Evolutionary conservation across 169 alveolate genomes (phyloP).

Genomic region (Fabrea salina): DNA sequence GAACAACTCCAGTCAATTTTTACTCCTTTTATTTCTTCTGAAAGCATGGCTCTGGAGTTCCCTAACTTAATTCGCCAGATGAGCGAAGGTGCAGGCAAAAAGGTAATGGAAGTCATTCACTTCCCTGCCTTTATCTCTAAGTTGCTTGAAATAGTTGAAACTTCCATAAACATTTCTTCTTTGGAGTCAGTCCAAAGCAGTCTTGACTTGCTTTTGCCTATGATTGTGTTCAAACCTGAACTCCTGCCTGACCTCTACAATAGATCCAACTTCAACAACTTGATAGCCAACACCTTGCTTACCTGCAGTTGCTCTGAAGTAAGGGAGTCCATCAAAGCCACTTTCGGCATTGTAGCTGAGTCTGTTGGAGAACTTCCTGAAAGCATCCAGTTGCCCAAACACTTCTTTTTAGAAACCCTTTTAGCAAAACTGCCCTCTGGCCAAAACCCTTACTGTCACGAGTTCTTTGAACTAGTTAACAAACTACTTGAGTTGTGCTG

Average conservation of each 20-base stretch:
- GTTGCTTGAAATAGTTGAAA: background rate
- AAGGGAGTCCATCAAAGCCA: background rate
- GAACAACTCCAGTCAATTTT: background rate
- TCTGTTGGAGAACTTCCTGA: background rate
- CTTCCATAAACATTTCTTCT: background rate
- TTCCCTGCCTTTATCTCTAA: background rate
- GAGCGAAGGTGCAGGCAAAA: background rate
- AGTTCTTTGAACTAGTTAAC: slow-evolving; percentile 28
- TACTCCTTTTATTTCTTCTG: background rate
- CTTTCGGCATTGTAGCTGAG: background rate
- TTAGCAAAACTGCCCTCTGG: slow-evolving; percentile 35
- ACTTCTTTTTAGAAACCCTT: slow-evolving; percentile 33
- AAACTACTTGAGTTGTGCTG: background rate
- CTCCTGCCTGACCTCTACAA: background rate
- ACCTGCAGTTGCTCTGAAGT: background rate
- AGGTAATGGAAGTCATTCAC: background rate
- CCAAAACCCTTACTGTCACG: slow-evolving; percentile 37
- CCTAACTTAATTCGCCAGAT: background rate
- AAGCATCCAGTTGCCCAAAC: slow-evolving; percentile 30
- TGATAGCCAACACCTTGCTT: background rate
- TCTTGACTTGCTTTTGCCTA: background rate
- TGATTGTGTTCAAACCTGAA: background rate
- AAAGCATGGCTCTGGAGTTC: background rate
- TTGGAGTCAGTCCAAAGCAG: background rate
- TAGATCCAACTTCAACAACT: background rate